These are phyloP conservation scores for Xanthoparmelia taractica DNA, from an alignment of 495 filamentous ascomycete genomes.

Conservation along the genomic window DNA sequence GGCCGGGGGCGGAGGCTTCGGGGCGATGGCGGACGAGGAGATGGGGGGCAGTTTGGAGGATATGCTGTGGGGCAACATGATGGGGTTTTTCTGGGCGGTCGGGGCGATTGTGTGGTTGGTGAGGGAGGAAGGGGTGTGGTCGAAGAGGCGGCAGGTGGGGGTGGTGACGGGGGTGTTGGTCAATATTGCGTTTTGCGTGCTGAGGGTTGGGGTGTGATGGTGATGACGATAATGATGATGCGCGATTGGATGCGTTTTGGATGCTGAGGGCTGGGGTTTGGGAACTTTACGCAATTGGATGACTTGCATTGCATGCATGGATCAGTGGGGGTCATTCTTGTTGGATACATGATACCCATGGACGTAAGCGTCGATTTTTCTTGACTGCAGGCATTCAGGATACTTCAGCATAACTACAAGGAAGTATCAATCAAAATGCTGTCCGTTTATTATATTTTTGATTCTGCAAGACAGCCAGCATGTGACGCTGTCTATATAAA, in stretches of 20 bases:
- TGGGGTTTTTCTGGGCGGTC: conserved; percentile 91
- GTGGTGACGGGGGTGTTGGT: conserved; percentile 73
- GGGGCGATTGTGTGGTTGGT: conserved; percentile 77
- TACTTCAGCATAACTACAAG: neutral
- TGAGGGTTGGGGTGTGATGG: conserved; percentile 38
- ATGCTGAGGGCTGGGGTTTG: neutral
- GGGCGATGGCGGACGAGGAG: conserved; percentile 46
- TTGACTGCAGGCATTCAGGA: neutral
- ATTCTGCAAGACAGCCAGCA: conserved; percentile 8
- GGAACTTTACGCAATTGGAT: neutral
- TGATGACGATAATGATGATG: neutral
- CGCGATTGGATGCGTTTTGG: neutral
- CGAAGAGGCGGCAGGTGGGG: conserved; percentile 69
- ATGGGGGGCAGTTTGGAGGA: conserved; percentile 61
- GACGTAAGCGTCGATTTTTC: neutral
- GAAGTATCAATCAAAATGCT: neutral
- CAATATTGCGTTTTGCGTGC: conserved; percentile 61
- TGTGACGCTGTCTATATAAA: conserved; percentile 15
- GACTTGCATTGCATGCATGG: conserved; percentile 7
- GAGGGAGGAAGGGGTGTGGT: conserved; percentile 84
- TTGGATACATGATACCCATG: conserved; percentile 10
- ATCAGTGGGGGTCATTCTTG: neutral
- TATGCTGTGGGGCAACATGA: conserved; percentile 77
- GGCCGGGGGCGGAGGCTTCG: no score
- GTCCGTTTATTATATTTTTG: conserved; percentile 1